Percentiles rank a stretch among this genome's conserved stretches.
These are phyloP conservation scores for Microthyrium microscopicum DNA, from an alignment of 2,329 filamentous ascomycete genomes.

Conservation along the genomic window DNA sequence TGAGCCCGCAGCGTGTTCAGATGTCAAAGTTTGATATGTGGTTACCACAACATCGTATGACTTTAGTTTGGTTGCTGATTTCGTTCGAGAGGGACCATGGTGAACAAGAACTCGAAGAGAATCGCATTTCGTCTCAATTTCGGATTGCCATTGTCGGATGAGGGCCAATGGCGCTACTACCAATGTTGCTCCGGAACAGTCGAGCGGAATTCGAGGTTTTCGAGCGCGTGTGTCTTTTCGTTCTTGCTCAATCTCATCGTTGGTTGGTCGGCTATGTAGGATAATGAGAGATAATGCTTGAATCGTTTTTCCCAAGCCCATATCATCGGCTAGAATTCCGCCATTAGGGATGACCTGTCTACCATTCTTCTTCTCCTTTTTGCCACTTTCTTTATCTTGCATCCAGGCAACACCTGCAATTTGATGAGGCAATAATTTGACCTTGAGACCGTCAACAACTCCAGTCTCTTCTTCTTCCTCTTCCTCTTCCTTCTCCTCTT, in stretches of 20 bases:
- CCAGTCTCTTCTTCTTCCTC: constrained; percentile 39
- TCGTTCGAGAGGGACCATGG: constrained; percentile 74
- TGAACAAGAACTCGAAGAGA: constrained; percentile 71
- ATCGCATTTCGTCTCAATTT: constrained; percentile 70
- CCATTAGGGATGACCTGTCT: constrained; percentile 63
- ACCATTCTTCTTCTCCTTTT: constrained; percentile 62
- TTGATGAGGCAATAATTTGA: constrained; percentile 84
- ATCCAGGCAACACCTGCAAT: constrained; percentile 92
- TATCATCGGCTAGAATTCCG: constrained; percentile 89
- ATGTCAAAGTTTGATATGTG: constrained; percentile 88
- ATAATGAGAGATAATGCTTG: constrained; percentile 84
- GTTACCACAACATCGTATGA: constrained; percentile 92
- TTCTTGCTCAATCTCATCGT: constrained; percentile 25
- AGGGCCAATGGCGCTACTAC: constrained; percentile 86
- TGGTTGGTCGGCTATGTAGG: constrained; percentile 52
- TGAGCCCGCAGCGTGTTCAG: constrained; percentile 61
- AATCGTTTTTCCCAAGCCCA: constrained; percentile 93
- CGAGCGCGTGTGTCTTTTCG: no score
- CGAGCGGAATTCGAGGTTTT: constrained; percentile 52
- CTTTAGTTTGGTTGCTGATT: constrained; percentile 58
- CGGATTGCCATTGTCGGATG: constrained; percentile 93
- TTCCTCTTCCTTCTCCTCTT: constrained; percentile 31
- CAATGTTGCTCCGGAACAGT: constrained; percentile 62
- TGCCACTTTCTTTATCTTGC: constrained; percentile 77
- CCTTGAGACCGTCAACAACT: constrained; percentile 62